Base-by-base conservation (phyloP, 495 filamentous ascomycete species). In the Monascus purpureus region DNA sequence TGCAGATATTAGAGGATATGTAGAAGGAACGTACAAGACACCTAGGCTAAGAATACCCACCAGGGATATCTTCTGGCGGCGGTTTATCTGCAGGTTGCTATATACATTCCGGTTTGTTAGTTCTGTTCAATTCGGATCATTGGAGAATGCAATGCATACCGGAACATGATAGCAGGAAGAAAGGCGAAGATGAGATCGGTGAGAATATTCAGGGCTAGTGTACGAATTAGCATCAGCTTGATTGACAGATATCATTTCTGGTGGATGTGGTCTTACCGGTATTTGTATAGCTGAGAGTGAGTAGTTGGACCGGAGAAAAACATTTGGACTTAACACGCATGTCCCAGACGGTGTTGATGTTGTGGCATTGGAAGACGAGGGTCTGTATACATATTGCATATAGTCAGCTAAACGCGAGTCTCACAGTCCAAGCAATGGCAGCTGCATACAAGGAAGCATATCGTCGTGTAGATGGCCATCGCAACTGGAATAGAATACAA, bases 51-150 rank as follows among this genome's bases (percentile, higher is more conserved):
- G 38, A 17, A 67, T 57, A 22, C 42, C 52, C 7, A 59, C 44
- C 11, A 68, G 42, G 3, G 55, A 56, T 5, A 45, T 38, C 32
- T 62, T 65, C 13, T 49, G 48, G n/a, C 47, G 46, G 8, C 36
- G 30, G 37, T 61, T 61, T 29, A 68, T 53, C 40, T 62, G 47
- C 6, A 65, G 40, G n/a, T 59, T 54, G 39, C 64, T 66, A 57
- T 34, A 12, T 23, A 5, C 17, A 13, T 31, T 31, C 26, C 31
- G 31, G n/a, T 17, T 13, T 16, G 17, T 37, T 8, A 6, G 8
- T 36, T 11, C 8, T 20, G 25, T 12, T 7, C n/a, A 7, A 25
- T n/a, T n/a, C 7, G 22, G 7, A 25, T 6, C 7, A 25, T n/a
- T 6, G 7, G 7, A 25, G 8, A 4, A 4, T 1, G 8, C 9